Percentiles rank a stretch among this genome's conserved stretches.
Evolutionary conservation across 345 rosid genomes (phyloP).

Genomic region (Populus pruinosa): DNA sequence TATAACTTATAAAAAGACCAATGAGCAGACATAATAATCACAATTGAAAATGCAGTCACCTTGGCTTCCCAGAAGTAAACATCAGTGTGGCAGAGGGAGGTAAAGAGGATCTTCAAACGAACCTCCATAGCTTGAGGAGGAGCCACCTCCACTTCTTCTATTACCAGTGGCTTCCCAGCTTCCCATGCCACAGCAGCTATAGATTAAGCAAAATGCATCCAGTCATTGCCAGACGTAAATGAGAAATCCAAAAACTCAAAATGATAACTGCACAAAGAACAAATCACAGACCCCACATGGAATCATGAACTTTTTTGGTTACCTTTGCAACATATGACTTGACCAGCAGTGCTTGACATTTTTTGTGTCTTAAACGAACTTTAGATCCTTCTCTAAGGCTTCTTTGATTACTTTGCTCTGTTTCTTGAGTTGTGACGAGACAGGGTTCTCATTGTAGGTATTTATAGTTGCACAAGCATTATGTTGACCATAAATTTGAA

Average conservation of each 20-base stretch:
- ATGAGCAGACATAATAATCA: too few species aligned
- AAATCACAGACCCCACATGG: background rate
- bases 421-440: constrained; percentile 4
- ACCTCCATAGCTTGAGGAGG: constrained; percentile 50
- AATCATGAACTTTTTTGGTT: background rate
- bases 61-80: constrained; percentile 60
- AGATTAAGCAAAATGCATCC: background rate
- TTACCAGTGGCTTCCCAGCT: constrained; percentile 53
- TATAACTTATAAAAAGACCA: too few species aligned
- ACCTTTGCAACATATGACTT: constrained; percentile 43
- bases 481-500: background rate
- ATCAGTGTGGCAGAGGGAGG: constrained; percentile 48
- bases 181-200: constrained; percentile 58
- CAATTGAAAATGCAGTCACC: constrained; percentile 3
- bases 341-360: constrained; percentile 30
- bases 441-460: background rate
- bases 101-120: constrained; percentile 38
- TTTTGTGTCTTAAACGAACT: background rate
- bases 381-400: too few species aligned
- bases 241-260: too few species aligned
- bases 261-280: background rate
- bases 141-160: constrained; percentile 53
- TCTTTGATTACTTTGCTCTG: background rate
- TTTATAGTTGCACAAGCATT: background rate
- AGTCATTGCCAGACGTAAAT: too few species aligned